These are phyloP conservation scores for Halophytophthora batemanensis DNA, from an alignment of 352 stramenopile species.

Conservation along the genomic window DNA sequence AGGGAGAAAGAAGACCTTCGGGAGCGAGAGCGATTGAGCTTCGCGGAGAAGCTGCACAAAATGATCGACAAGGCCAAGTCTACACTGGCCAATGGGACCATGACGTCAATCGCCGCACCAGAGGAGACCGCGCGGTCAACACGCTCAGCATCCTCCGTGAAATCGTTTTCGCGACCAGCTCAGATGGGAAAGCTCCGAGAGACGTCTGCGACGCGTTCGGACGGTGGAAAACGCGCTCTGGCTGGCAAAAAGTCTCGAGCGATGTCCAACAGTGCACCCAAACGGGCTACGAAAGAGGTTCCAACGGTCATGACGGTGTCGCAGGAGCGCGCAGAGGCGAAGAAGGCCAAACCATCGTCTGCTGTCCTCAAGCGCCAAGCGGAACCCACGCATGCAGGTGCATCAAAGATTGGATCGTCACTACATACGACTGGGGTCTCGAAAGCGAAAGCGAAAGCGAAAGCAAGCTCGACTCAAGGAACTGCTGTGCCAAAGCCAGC, in stretches of 20 bases:
- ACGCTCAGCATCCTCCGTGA: conserved; percentile 8
- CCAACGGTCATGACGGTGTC: conserved; percentile 11
- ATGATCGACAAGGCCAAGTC: conserved; percentile 87
- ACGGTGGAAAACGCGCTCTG: conserved; percentile 7
- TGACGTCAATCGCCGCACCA: conserved; percentile 2
- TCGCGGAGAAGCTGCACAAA: conserved; percentile 84
- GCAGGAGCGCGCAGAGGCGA: not conserved
- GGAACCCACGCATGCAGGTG: not conserved
- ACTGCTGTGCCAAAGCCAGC: conserved; percentile 6
- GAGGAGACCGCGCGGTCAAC: conserved; percentile 4
- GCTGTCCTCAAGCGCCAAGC: conserved; percentile 8
- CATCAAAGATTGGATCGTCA: not conserved
- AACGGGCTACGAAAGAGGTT: conserved; percentile 6
- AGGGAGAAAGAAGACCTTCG: conserved; percentile 36
- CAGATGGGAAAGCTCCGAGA: conserved; percentile 6
- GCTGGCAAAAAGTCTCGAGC: conserved; percentile 13
- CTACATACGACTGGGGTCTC: conserved; percentile 1
- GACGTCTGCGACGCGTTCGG: conserved; percentile 3
- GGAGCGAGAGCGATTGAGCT: conserved; percentile 66
- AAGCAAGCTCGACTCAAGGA: conserved; percentile 9
- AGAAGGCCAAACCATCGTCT: conserved; percentile 13
- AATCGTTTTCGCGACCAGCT: not conserved
- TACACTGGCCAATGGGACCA: conserved; percentile 38
- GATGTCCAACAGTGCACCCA: conserved; percentile 9
- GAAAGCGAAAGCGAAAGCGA: conserved; percentile 17